Percentiles rank a stretch among this genome's conserved stretches.
These are phyloP conservation scores for Eustoma russellianum DNA, from an alignment of 257 asterid genomes.

Conservation along the genomic window DNA sequence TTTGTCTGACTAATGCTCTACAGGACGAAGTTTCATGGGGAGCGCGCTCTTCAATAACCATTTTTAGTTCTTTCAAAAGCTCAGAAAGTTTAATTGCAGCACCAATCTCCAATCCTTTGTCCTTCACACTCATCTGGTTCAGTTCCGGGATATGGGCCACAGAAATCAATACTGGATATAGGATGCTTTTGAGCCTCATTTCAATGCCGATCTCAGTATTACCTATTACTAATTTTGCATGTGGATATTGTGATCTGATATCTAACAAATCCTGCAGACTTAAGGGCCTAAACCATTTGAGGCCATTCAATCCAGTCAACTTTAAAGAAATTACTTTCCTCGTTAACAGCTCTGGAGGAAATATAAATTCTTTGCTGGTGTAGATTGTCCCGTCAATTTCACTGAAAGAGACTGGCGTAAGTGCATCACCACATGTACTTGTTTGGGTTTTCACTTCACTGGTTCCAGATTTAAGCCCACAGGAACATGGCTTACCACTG, in stretches of 20 bases:
- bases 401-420: conserved; percentile 51
- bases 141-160: conserved; percentile 68
- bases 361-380: conserved; percentile 75
- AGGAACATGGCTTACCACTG: conserved; percentile 92
- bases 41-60: conserved; percentile 32
- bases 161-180: conserved; percentile 67
- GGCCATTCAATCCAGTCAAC: conserved; percentile 60
- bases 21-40: conserved; percentile 68
- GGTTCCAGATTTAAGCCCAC: conserved; percentile 33
- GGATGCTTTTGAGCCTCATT: conserved; percentile 65
- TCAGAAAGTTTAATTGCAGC: conserved; percentile 83
- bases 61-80: conserved; percentile 43
- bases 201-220: conserved; percentile 91
- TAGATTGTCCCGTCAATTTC: conserved; percentile 63
- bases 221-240: conserved; percentile 74
- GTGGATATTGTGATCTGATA: conserved; percentile 50
- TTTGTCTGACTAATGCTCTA: conserved; percentile 61
- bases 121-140: conserved; percentile 40
- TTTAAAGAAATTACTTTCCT: conserved; percentile 45
- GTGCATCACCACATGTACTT: conserved; percentile 15
- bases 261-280: conserved; percentile 60
- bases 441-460: conserved; percentile 18
- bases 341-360: conserved; percentile 76
- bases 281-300: conserved; percentile 76
- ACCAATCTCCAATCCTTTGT: conserved; percentile 85